Evolutionary conservation across 1,284 basidiomycete species (phyloP), one percentile per base, ranked within the genome.

Genomic region (Trichosporon ovoides): DNA sequence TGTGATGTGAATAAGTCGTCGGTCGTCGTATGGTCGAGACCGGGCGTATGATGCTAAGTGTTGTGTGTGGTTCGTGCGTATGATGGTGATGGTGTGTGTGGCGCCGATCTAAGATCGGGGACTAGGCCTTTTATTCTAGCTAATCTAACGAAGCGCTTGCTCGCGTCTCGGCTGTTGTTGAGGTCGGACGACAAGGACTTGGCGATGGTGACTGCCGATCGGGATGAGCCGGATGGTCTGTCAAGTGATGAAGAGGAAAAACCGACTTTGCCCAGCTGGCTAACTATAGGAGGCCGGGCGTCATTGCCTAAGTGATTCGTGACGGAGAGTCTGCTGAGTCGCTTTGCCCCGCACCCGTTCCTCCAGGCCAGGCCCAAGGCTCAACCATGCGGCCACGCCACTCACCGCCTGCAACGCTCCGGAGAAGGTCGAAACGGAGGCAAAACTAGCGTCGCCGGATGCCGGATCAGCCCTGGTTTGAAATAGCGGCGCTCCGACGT

Each of bases 401-500:
- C 13, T 16, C 38, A 16, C 18, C 2, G n/a, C 38, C 38, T 6
- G 12, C 38, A 11, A 9, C 28, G 28, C 28, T 4, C 28, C 28
- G 28, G 43, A 48, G 43, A 22, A 48, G 43, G 22, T 48, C 43
- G 43, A 48, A 48, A 22, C 43, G 43, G 43, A 22, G 28, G 5
- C 43, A 48, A 48, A 48, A 5, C 24, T n/a, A 48, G 22, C 22
- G n/a, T 48, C 43, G 43, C 43, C 43, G 43, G 43, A 22, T 48
- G 22, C 43, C 43, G 43, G 43, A 1, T 16, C 24, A 3, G 14
- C n/a, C 24, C 43, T 28, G 22, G 43, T 48, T 48, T 48, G 43
- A 28, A 48, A 48, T 48, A 48, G 28, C 43, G 43, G 43, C 43
- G 43, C 43, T 48, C 43, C 43, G 43, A 28, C 43, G n/a, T 48